phyloP scores from a whole-genome alignment of 495 filamentous ascomycete genomes.

The Filosporella fistucella region DNA sequence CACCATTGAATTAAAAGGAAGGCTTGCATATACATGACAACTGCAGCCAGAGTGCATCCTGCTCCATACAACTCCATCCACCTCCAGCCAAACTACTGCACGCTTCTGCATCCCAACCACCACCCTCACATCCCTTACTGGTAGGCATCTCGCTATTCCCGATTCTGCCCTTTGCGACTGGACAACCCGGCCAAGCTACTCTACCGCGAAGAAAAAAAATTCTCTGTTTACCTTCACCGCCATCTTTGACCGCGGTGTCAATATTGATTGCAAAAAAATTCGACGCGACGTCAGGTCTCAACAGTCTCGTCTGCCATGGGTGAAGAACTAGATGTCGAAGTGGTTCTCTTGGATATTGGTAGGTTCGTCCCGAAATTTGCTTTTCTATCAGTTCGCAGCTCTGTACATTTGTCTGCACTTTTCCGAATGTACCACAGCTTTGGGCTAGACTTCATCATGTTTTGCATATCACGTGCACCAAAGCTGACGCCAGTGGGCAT shows the following conservation, averaged over 20 bases:
- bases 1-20: too few relatives aligned
- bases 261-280: conserved; percentile 5
- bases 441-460: conserved; percentile 5
- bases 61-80: too few relatives aligned
- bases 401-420: not conserved
- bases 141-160: conserved; percentile 19
- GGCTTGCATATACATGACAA: too few relatives aligned
- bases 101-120: not conserved
- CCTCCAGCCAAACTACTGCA: conserved; percentile 6
- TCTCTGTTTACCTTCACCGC: conserved; percentile 19
- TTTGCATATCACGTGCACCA: not conserved
- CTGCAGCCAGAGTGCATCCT: too few relatives aligned
- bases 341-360: conserved; percentile 36
- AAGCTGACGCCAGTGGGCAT: conserved; percentile 8
- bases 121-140: conserved; percentile 2
- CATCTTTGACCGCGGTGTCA: conserved; percentile 10
- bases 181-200: not conserved
- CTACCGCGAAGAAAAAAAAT: conserved; percentile 1
- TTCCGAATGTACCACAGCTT: not conserved
- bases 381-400: not conserved
- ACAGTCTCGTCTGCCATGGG: not conserved
- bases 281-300: too few relatives aligned
- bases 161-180: conserved; percentile 18
- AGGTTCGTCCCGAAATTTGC: conserved; percentile 11
- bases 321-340: conserved; percentile 8